Evolutionary conservation across 768 basidiomycete genomes (phyloP), one percentile per base, ranked within the genome.

Genomic region (Fistulinella prunicolor): DNA sequence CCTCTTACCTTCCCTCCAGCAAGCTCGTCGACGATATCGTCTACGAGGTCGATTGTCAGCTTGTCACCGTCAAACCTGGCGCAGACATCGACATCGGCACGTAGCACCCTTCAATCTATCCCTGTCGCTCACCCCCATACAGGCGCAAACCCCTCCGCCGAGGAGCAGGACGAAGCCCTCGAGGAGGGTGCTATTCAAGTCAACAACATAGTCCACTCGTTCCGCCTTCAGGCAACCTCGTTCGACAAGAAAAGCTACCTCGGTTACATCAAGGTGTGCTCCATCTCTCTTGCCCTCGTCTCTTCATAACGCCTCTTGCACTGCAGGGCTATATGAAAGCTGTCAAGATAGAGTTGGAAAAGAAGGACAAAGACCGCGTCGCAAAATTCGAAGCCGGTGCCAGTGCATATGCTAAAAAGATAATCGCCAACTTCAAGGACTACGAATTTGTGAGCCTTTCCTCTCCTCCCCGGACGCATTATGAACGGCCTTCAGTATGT

Each of bases 161-260:
- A 98, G 72, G 95, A 96, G 44, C 72, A 72, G 39, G 83, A 82
- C 0, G 96, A 98, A 46, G 75, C 73, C 22, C 67, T 94, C 46
- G 94, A 93, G 67, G 87, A 89, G 1, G 90, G 89, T 53, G 74
- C 80, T n/a, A 5, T 42, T 13, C 73, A 73, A 48, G 86, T 95
- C 64, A 98, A 94, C 85, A 92, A 98, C 69, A 77, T 98, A 55
- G 83, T 83, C 43, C 72, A 91, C 75, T 93, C 93, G 34, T 94
- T 94, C 84, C 87, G 94, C 59, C 85, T 99, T 50, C 81, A 87
- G 61, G 17, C 64, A 23, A 94, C 91, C 12, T 2, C 62, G 1
- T 98, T 94, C 69, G 92, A 96, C 75, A 98, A 97, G 73, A 95
- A 94, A 71, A 67, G 71, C n/a, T 98, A 78, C 68, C 69, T 89